phyloP scores from a whole-genome alignment of 768 basidiomycete species.

The Crepidotus variabilis region DNA sequence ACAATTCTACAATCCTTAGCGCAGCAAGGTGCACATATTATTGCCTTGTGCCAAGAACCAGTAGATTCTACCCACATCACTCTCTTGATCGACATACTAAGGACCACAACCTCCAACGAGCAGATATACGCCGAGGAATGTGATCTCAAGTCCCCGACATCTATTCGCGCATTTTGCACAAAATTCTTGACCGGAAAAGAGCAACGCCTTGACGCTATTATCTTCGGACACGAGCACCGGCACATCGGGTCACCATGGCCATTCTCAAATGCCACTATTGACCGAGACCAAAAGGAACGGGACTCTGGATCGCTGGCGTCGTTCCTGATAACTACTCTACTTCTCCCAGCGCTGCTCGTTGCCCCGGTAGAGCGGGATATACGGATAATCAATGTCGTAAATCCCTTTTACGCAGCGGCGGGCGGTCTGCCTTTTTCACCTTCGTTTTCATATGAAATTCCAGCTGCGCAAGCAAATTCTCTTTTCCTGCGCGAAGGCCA shows the following conservation, averaged over 20 bases:
- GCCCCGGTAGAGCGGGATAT: slow-evolving; percentile 88
- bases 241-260: slow-evolving; percentile 47
- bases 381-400: slow-evolving; percentile 82
- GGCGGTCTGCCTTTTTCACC: slow-evolving; percentile 31
- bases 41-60: slow-evolving; percentile 64
- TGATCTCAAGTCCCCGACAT: slow-evolving; percentile 60
- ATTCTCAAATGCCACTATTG: slow-evolving; percentile 18
- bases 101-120: slow-evolving; percentile 68
- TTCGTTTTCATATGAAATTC: slow-evolving; percentile 21
- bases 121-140: slow-evolving; percentile 79
- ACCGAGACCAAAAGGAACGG: slow-evolving; percentile 33
- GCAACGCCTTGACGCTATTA: slow-evolving; percentile 70
- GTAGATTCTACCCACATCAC: slow-evolving; percentile 49
- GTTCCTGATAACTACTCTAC: slow-evolving; percentile 74
- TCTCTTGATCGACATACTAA: slow-evolving; percentile 64
- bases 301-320: slow-evolving; percentile 58
- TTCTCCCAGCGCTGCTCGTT: slow-evolving; percentile 76
- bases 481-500: slow-evolving; percentile 59
- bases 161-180: slow-evolving; percentile 67
- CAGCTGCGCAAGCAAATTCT: slow-evolving; percentile 20
- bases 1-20: slow-evolving; percentile 66
- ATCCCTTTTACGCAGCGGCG: slow-evolving; percentile 88
- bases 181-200: slow-evolving; percentile 63
- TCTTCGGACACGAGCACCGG: slow-evolving; percentile 76
- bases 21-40: slow-evolving; percentile 72